These are phyloP conservation scores for Myxozyma lipomycoides DNA, from an alignment of 805 yeast genomes.

Conservation along the genomic window DNA sequence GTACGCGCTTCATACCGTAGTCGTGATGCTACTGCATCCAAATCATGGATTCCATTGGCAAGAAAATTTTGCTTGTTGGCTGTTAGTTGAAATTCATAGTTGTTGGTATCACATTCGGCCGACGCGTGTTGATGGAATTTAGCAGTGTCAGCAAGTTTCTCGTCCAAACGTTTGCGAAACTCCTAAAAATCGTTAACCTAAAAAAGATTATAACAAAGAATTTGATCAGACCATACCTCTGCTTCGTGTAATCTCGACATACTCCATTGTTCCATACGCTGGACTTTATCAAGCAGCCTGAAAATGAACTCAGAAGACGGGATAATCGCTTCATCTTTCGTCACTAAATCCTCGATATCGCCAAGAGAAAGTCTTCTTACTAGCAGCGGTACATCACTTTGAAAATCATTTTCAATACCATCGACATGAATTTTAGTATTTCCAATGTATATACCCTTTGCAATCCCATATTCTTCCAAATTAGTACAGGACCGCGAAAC, in stretches of 20 bases:
- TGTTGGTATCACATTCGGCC: constrained; percentile 8
- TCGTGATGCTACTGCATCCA: constrained; percentile 55
- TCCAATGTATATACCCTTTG: not conserved
- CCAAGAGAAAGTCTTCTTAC: constrained; percentile 41
- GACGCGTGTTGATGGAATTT: constrained; percentile 29
- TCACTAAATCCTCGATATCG: constrained; percentile 32
- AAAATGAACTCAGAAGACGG: constrained; percentile 14
- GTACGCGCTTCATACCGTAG: constrained; percentile 63
- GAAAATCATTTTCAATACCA: not conserved
- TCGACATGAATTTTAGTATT: not conserved
- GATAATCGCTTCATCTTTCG: constrained; percentile 27
- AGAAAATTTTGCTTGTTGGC: constrained; percentile 29
- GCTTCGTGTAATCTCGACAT: constrained; percentile 17
- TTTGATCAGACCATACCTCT: constrained; percentile 8
- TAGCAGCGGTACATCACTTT: too few species aligned
- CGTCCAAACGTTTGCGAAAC: not conserved
- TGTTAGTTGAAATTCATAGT: constrained; percentile 23
- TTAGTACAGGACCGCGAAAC: constrained; percentile 1
- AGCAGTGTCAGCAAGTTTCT: constrained; percentile 9
- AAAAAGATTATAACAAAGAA: not conserved
- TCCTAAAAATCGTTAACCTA: constrained; percentile 1
- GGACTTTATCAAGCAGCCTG: constrained; percentile 25
- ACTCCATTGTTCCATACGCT: constrained; percentile 32
- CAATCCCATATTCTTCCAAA: not conserved
- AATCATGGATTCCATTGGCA: constrained; percentile 43